Evolutionary conservation across 257 asterid species (phyloP), one percentile per base, ranked within the genome.

Genomic region (Solanum chaucha): DNA sequence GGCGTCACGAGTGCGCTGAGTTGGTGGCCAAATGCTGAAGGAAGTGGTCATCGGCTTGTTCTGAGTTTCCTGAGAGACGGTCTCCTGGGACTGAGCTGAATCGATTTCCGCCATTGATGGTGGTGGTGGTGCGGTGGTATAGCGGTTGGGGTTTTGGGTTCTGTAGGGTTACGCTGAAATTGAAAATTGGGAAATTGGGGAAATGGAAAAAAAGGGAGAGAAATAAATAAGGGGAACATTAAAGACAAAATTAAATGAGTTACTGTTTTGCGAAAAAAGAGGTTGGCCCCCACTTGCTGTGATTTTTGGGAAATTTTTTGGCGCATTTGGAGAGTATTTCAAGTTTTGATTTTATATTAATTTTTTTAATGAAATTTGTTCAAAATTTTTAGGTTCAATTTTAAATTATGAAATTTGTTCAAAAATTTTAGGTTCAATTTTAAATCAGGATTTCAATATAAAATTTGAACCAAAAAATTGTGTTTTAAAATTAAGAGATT

Each of bases 11-110:
- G 98, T 94, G 85, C 97, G 96, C 22, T 92, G 95, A 22, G 95
- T 89, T 1, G 98, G 98, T 0, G 99, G 99, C 99, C 98, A 96
- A 72, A 95, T 93, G 96, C 94, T 93, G 94, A 96, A 93, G 78
- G 98, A 90, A 55, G 89, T 14, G 71, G 28, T 30, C 40, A 13
- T 4, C 3, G 87, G 87, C 4, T 88, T 74, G 68, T 88, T 87
- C 88, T 22, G 91, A 30, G 58, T 59, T 86, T 93, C 64, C 67
- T 83, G 46, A 4, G 46, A 4, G 81, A 59, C 58, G 26, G 82
- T 40, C 8, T 84, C 87, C 1, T 75, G 40, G 67, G 78, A 19
- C 26, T 64, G 82, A 67, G 70, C 8, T 20, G 88, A 44, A 71
- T 89, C 90, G 34, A 86, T 61, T 65, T 92, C 92, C 15, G 91